Percentiles rank a stretch among this genome's conserved stretches.
Evolutionary conservation across 2,329 filamentous ascomycete species (phyloP).

Genomic region (Cyclaneusma minus): DNA sequence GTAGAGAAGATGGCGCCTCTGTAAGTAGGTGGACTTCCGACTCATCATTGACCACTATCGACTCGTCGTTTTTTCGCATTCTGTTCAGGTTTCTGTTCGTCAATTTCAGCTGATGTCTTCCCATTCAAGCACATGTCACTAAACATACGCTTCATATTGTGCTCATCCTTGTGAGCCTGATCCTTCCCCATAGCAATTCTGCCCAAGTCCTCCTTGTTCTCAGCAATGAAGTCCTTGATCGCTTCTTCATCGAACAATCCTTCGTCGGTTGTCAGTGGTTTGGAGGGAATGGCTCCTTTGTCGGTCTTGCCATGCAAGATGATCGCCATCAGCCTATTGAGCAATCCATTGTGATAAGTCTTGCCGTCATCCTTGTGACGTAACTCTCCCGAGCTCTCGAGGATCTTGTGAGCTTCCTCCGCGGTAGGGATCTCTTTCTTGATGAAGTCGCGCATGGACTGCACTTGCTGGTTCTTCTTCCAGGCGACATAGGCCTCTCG

Average conservation of each 20-base stretch:
- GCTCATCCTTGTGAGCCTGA: slow-evolving; percentile 4
- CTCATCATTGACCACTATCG: too few relatives aligned
- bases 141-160: slow-evolving; percentile 8
- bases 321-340: slow-evolving; percentile 31
- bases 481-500: slow-evolving; percentile 25
- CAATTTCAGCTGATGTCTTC: too few relatives aligned
- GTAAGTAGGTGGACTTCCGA: too few relatives aligned
- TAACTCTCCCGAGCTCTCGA: slow-evolving; percentile 14
- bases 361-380: slow-evolving; percentile 12
- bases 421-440: slow-evolving; percentile 20
- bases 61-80: too few relatives aligned
- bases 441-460: slow-evolving; percentile 30
- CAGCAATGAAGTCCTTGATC: slow-evolving; percentile 25
- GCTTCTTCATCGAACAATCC: slow-evolving; percentile 28
- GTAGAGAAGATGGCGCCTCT: too few relatives aligned
- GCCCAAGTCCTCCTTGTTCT: slow-evolving; percentile 23
- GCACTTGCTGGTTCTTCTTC: slow-evolving; percentile 23
- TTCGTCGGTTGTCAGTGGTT: slow-evolving; percentile 18
- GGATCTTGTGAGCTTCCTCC: slow-evolving; percentile 8
- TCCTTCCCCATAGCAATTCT: slow-evolving; percentile 18
- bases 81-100: too few relatives aligned
- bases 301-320: slow-evolving; percentile 27
- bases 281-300: slow-evolving; percentile 20
- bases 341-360: slow-evolving; percentile 19
- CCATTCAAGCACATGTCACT: too few relatives aligned